Percentiles rank a stretch among this genome's conserved stretches.
These are phyloP conservation scores for Phlyctochytrium arcticum DNA, from an alignment of 192 early-diverging fungal genomes.

Conservation along the genomic window DNA sequence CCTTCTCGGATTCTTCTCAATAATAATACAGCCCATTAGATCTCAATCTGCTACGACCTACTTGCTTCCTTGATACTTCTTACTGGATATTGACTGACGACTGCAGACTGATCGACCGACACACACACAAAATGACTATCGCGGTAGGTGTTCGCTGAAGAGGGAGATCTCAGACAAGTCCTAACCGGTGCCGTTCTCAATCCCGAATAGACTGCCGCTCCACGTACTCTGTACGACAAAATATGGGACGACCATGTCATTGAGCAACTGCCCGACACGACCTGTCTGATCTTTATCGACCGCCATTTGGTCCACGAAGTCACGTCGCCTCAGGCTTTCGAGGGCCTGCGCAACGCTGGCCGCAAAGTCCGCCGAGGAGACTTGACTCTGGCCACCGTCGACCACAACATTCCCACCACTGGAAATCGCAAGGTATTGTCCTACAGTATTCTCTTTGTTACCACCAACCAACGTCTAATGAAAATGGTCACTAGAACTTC, in stretches of 20 bases:
- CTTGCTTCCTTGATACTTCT: no score
- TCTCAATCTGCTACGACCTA: no score
- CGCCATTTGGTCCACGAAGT: slow-evolving; percentile 69
- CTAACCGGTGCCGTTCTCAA: no score
- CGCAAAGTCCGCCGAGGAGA: slow-evolving; percentile 57
- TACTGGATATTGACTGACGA: no score
- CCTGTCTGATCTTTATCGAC: slow-evolving; percentile 67
- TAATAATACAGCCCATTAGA: no score
- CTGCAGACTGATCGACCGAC: no score
- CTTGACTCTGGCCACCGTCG: slow-evolving; percentile 65
- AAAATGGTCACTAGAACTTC: slow-evolving; percentile 39
- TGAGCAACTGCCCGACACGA: slow-evolving; percentile 52
- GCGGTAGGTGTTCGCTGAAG: background rate
- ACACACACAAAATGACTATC: background rate
- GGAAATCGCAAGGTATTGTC: slow-evolving; percentile 16
- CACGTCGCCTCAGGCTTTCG: slow-evolving; percentile 66
- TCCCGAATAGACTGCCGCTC: background rate
- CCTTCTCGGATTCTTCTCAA: no score
- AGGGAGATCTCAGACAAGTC: no score
- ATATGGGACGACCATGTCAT: slow-evolving; percentile 61
- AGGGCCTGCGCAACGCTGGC: slow-evolving; percentile 56
- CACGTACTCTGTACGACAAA: slow-evolving; percentile 67
- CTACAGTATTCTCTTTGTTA: background rate
- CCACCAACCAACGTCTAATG: background rate
- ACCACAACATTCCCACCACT: slow-evolving; percentile 64